Evolutionary conservation across 805 yeast genomes (phyloP).

Genomic region (Pichia exigua): DNA sequence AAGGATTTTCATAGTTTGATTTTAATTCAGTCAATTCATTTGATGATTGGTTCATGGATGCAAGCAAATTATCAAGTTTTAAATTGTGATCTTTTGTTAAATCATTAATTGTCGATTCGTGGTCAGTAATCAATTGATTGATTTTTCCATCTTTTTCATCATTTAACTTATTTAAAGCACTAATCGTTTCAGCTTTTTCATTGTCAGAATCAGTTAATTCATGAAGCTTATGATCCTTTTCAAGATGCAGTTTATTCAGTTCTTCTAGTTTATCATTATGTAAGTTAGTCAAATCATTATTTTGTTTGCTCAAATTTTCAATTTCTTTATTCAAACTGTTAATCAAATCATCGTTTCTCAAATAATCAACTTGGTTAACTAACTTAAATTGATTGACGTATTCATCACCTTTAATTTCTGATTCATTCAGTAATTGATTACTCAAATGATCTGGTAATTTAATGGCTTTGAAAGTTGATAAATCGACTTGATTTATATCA

Average conservation of each 20-base stretch:
- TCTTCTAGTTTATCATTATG: neutral
- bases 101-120: neutral
- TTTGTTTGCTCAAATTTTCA: too few relatives aligned
- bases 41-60: neutral
- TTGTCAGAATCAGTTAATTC: neutral
- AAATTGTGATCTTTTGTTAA: neutral
- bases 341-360: neutral
- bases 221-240: neutral
- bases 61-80: neutral
- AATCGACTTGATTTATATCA: conserved; percentile 1
- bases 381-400: neutral
- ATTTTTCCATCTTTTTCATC: neutral
- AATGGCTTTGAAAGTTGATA: conserved; percentile 11
- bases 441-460: conserved; percentile 10
- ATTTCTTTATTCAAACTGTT: neutral
- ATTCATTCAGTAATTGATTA: conserved; percentile 10
- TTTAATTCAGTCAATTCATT: neutral
- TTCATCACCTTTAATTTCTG: neutral
- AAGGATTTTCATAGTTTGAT: conserved; percentile 24
- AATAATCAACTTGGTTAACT: neutral
- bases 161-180: neutral
- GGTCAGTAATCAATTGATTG: neutral
- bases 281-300: neutral
- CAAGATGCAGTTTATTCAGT: neutral
- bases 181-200: neutral